Evolutionary conservation across 169 alveolate species (phyloP).

Genomic region (Cryptosporidium ubiquitum): DNA sequence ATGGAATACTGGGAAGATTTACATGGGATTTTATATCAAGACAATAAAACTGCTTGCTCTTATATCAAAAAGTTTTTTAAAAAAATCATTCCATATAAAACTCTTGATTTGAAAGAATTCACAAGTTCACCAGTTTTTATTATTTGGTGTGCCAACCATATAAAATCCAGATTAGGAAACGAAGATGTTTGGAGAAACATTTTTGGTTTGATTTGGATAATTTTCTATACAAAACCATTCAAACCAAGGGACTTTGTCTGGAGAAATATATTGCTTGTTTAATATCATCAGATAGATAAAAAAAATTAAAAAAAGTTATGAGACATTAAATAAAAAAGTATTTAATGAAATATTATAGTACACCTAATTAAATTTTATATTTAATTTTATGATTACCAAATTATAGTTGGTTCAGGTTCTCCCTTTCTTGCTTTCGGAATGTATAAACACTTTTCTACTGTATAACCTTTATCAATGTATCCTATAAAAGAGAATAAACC

Average conservation of each 20-base stretch:
- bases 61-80: slow-evolving; percentile 17
- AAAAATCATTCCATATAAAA: neutral
- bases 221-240: slow-evolving; percentile 40
- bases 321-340: neutral
- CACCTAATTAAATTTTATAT: neutral
- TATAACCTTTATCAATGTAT: slow-evolving; percentile 65
- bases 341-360: neutral
- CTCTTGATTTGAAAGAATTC: slow-evolving; percentile 6
- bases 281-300: neutral
- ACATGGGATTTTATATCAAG: slow-evolving; percentile 11
- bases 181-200: slow-evolving; percentile 73
- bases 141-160: slow-evolving; percentile 70
- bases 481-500: slow-evolving; percentile 68
- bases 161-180: slow-evolving; percentile 50
- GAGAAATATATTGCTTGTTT: slow-evolving; percentile 41
- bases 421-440: slow-evolving; percentile 59
- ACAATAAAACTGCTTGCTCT: slow-evolving; percentile 10
- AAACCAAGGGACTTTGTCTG: slow-evolving; percentile 49
- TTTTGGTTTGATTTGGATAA: slow-evolving; percentile 49
- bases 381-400: slow-evolving; percentile 16
- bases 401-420: slow-evolving; percentile 73
- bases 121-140: slow-evolving; percentile 47
- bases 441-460: slow-evolving; percentile 55
- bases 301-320: neutral
- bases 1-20: slow-evolving; percentile 52